Evolutionary conservation across 73 alveolate species (phyloP).

Genomic region (Paramecium bursaria): DNA sequence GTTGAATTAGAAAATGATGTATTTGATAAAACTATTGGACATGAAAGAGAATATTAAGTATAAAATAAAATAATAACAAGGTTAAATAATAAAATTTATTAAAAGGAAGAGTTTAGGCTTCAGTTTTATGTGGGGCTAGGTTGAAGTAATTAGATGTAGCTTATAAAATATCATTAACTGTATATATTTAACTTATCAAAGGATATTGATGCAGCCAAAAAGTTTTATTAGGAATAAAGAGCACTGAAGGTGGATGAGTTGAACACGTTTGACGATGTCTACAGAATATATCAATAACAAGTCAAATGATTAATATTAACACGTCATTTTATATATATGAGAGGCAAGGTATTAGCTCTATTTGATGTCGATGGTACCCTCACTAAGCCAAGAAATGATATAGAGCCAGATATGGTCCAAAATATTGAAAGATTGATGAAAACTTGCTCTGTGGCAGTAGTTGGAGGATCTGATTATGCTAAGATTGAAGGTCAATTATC

Average conservation of each 20-base stretch:
- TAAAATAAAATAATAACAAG: no score
- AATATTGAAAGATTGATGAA: conserved; percentile 74
- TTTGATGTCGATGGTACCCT: conserved; percentile 98
- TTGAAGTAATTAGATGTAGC: no score
- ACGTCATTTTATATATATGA: no score
- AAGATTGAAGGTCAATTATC: conserved; percentile 87
- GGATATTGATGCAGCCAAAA: conserved; percentile 57
- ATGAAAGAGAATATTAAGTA: conserved; percentile 47
- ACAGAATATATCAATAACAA: conserved; percentile 22
- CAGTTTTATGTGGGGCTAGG: no score
- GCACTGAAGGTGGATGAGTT: conserved; percentile 20
- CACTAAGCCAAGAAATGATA: conserved; percentile 86
- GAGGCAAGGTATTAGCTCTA: no score
- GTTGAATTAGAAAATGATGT: conserved; percentile 44
- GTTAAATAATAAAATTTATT: no score
- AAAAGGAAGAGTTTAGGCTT: no score
- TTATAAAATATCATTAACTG: no score
- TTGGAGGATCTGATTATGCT: conserved; percentile 93
- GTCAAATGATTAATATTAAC: conserved; percentile 44
- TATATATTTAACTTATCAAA: no score
- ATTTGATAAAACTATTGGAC: conserved; percentile 33
- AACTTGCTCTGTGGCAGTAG: conserved; percentile 88
- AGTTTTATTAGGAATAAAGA: conserved; percentile 46
- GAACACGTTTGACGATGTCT: conserved; percentile 57
- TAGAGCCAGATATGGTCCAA: conserved; percentile 86